phyloP scores from a whole-genome alignment of 495 filamentous ascomycete genomes.

The Penicillium simplicissimum region DNA sequence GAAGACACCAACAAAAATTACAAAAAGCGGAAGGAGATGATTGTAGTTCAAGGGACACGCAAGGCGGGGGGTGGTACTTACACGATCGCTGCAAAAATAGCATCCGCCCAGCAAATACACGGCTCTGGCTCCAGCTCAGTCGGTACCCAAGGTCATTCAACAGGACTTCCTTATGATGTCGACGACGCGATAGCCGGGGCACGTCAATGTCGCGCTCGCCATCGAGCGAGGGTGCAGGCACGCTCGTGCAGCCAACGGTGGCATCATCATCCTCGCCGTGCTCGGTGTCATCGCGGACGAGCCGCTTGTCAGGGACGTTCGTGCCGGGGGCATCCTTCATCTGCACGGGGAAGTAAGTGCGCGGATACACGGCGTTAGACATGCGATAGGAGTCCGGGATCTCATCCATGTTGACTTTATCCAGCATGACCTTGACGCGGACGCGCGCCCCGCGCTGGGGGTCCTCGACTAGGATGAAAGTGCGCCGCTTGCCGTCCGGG shows the following conservation, averaged over 20 bases:
- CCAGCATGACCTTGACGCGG: constrained; percentile 83
- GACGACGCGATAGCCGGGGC: constrained; percentile 65
- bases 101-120: constrained; percentile 78
- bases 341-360: constrained; percentile 83
- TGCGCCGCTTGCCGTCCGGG: constrained; percentile 84
- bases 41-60: neutral
- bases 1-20: neutral
- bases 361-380: constrained; percentile 82
- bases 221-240: constrained; percentile 74
- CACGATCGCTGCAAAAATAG: constrained; percentile 90
- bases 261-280: constrained; percentile 55
- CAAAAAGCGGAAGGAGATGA: constrained; percentile 1
- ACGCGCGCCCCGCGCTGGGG: constrained; percentile 72
- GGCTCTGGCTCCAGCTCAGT: constrained; percentile 92
- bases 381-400: constrained; percentile 93
- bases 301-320: constrained; percentile 61
- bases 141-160: constrained; percentile 92
- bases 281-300: constrained; percentile 60
- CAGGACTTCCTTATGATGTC: constrained; percentile 74
- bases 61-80: constrained; percentile 54
- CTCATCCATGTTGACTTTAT: constrained; percentile 86
- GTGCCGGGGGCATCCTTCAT: constrained; percentile 76
- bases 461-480: constrained; percentile 95
- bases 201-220: constrained; percentile 71
- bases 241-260: constrained; percentile 55